Conservation (phyloP, 257 asterid genomes). For the Marsdenia floribunda region DNA sequence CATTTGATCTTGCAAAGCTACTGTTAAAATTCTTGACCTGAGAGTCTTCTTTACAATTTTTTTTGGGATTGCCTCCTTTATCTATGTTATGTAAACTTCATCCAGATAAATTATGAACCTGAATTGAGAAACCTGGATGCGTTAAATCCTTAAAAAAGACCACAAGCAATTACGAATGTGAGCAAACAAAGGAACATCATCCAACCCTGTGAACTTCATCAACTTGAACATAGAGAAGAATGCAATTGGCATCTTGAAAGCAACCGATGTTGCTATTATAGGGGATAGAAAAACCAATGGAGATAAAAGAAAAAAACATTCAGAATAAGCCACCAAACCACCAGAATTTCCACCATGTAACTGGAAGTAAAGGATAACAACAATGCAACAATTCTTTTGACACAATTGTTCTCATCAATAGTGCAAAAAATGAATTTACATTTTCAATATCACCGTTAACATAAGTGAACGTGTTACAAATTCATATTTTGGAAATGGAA, state of each 20-base stretch:
- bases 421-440: too few species aligned
- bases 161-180: too few species aligned
- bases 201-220: background rate
- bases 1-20: background rate
- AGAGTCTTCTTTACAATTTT: background rate
- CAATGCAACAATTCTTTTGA: background rate
- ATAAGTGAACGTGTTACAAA: too few species aligned
- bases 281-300: background rate
- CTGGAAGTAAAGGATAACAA: background rate
- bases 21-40: background rate
- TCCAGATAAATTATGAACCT: background rate
- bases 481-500: too few species aligned
- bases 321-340: background rate
- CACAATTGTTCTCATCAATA: too few species aligned
- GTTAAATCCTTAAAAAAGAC: background rate
- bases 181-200: background rate
- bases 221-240: background rate
- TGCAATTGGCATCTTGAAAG: background rate
- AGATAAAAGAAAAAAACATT: background rate
- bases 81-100: background rate
- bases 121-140: background rate
- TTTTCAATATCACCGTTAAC: too few species aligned
- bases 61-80: background rate
- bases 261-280: background rate
- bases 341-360: background rate